Conservation (phyloP, 1,284 basidiomycete species). For the Flammula alnicola region DNA sequence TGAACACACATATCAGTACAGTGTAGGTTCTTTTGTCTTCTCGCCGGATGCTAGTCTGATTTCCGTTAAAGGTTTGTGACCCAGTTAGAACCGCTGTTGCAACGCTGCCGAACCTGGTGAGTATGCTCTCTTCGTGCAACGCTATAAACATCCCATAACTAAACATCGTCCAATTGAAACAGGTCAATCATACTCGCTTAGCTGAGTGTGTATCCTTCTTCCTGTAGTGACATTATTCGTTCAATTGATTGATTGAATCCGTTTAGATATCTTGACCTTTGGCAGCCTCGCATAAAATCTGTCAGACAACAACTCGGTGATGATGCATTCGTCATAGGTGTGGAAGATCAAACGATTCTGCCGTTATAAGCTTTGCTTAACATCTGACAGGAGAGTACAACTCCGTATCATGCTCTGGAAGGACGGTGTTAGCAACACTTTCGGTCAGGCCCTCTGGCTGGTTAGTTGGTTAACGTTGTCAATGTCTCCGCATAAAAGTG, state of each 20-base stretch:
- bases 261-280: conserved; percentile 52
- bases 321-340: conserved; percentile 51
- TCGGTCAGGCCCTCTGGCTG: conserved; percentile 57
- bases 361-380: background rate
- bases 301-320: conserved; percentile 49
- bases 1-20: conserved; percentile 57
- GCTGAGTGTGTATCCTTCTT: conserved; percentile 42
- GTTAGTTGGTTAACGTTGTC: conserved; percentile 28
- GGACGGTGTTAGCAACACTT: conserved; percentile 52
- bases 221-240: background rate
- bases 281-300: conserved; percentile 53
- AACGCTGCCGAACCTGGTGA: conserved; percentile 51
- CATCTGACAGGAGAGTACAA: conserved; percentile 50
- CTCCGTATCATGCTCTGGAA: conserved; percentile 56
- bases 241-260: background rate
- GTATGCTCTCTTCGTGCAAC: conserved; percentile 15
- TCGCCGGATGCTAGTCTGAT: background rate
- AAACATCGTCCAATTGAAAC: too few relatives aligned
- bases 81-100: conserved; percentile 46
- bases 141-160: too few relatives aligned
- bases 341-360: background rate
- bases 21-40: conserved; percentile 35
- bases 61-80: conserved; percentile 46
- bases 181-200: conserved; percentile 56
- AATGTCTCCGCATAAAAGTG: too few relatives aligned